Evolutionary conservation across 2,329 filamentous ascomycete species (phyloP).

Genomic region (Zymoseptoria pseudotritici): DNA sequence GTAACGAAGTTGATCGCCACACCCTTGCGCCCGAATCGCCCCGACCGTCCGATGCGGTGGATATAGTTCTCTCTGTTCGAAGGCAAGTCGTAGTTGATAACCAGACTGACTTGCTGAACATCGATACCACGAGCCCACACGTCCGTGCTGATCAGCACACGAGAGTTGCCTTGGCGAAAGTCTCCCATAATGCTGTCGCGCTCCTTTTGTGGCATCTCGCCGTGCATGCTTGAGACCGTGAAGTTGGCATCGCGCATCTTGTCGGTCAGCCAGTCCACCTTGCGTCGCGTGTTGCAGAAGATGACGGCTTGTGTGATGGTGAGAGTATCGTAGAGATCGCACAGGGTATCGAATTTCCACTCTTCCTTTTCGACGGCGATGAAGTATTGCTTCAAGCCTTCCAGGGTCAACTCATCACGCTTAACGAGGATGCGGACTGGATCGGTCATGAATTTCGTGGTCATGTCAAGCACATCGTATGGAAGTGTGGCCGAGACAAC

Average conservation of each 20-base stretch:
- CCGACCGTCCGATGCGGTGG: slow-evolving; percentile 92
- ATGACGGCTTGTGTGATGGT: slow-evolving; percentile 99
- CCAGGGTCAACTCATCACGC: slow-evolving; percentile 95
- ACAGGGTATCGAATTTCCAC: slow-evolving; percentile 99
- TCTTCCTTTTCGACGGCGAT: slow-evolving; percentile 99
- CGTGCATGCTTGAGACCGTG: slow-evolving; percentile 97
- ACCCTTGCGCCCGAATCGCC: slow-evolving; percentile 93
- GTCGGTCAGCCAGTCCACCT: slow-evolving; percentile 98
- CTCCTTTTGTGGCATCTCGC: slow-evolving; percentile 98
- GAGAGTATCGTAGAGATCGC: slow-evolving; percentile 95
- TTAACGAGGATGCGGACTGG: slow-evolving; percentile 94
- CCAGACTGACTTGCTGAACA: slow-evolving; percentile 93
- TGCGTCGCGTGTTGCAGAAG: slow-evolving; percentile 97
- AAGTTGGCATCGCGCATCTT: slow-evolving; percentile 99
- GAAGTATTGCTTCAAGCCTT: slow-evolving; percentile 98
- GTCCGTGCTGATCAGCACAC: slow-evolving; percentile 94
- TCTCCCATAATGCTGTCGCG: slow-evolving; percentile 99
- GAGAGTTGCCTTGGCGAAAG: slow-evolving; percentile 91
- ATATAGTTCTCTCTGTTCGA: slow-evolving; percentile 99
- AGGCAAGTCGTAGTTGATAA: slow-evolving; percentile 98
- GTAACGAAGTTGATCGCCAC: slow-evolving; percentile 99
- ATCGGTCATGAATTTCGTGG: slow-evolving; percentile 99
- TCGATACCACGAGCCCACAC: slow-evolving; percentile 98
- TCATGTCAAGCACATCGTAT: slow-evolving; percentile 98
- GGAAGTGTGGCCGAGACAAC: slow-evolving; percentile 94